Evolutionary conservation across 306 rosid species (phyloP).

Genomic region (Rubus parviflorus): DNA sequence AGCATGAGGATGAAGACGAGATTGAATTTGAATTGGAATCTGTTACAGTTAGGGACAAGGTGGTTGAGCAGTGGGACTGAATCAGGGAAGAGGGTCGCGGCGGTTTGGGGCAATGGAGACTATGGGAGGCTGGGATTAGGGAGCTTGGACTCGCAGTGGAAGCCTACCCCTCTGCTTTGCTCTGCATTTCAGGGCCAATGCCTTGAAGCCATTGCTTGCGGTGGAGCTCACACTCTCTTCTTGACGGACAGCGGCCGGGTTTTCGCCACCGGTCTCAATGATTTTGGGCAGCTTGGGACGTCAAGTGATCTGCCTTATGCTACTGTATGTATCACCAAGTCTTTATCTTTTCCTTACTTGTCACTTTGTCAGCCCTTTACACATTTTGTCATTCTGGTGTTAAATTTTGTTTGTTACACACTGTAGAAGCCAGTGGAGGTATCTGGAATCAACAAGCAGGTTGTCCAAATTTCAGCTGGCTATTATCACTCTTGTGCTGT

Average conservation of each 20-base stretch:
- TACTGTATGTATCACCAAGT: slow-evolving; percentile 40
- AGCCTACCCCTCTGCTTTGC: slow-evolving; percentile 51
- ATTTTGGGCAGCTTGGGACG: slow-evolving; percentile 83
- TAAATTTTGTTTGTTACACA: slow-evolving; percentile 10
- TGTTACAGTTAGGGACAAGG: slow-evolving; percentile 29
- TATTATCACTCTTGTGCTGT: slow-evolving; percentile 84
- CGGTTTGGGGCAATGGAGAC: slow-evolving; percentile 92
- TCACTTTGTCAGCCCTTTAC: slow-evolving; percentile 6
- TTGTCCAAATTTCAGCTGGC: slow-evolving; percentile 76
- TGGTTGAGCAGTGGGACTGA: slow-evolving; percentile 35
- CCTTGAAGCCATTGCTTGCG: slow-evolving; percentile 71
- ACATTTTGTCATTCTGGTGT: neutral
- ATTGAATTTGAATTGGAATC: neutral
- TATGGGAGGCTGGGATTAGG: slow-evolving; percentile 84
- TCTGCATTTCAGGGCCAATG: slow-evolving; percentile 46
- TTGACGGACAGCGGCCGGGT: slow-evolving; percentile 69
- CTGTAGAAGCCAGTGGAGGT: slow-evolving; percentile 71
- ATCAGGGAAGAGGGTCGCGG: slow-evolving; percentile 56
- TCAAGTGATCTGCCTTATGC: slow-evolving; percentile 48
- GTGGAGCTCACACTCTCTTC: slow-evolving; percentile 97
- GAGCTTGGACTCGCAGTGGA: slow-evolving; percentile 75
- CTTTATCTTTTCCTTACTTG: slow-evolving; percentile 6
- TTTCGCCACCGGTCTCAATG: slow-evolving; percentile 88
- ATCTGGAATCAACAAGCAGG: slow-evolving; percentile 59
- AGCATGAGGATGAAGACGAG: slow-evolving; percentile 1